phyloP scores from a whole-genome alignment of 1,284 basidiomycete genomes.

The Cerioporus squamosus region DNA sequence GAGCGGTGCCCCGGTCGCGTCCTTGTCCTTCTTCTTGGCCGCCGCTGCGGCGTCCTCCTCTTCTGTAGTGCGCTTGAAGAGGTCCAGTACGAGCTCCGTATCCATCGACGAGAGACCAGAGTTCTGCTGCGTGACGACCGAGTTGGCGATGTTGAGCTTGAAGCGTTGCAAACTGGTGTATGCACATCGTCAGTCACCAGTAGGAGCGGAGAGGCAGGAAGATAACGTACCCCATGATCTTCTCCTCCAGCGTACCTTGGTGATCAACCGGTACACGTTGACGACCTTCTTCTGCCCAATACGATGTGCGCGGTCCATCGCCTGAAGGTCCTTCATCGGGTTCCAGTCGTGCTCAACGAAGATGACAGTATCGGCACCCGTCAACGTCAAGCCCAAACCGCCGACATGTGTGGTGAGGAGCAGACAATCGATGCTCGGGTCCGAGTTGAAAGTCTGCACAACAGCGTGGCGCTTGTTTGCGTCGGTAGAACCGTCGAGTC shows the following conservation, averaged over 20 bases:
- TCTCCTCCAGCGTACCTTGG: constrained; percentile 96
- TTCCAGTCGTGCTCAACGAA: constrained; percentile 99
- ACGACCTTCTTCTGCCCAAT: constrained; percentile 99
- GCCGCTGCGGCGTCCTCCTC: constrained; percentile 70
- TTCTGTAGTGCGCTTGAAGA: constrained; percentile 83
- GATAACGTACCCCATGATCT: constrained; percentile 94
- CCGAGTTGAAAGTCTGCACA: constrained; percentile 97
- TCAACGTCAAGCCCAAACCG: constrained; percentile 94
- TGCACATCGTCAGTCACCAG: constrained; percentile 21
- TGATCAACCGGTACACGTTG: constrained; percentile 97
- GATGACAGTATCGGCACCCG: constrained; percentile 98
- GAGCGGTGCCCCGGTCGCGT: constrained; percentile 49
- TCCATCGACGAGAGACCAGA: constrained; percentile 94
- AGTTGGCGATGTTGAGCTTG: constrained; percentile 98
- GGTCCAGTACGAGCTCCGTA: constrained; percentile 94
- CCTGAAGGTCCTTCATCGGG: constrained; percentile 99
- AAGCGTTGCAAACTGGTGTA: constrained; percentile 87
- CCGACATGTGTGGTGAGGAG: constrained; percentile 97
- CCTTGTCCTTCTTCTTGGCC: constrained; percentile 61
- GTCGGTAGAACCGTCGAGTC: constrained; percentile 92
- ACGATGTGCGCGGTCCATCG: constrained; percentile 99
- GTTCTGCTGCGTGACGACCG: constrained; percentile 98
- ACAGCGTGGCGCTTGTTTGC: constrained; percentile 91
- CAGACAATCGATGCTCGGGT: constrained; percentile 97
- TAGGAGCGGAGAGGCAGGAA: constrained; percentile 7